These are phyloP conservation scores for Orbilia brochopaga DNA, from an alignment of 2,329 filamentous ascomycete genomes.

Conservation along the genomic window DNA sequence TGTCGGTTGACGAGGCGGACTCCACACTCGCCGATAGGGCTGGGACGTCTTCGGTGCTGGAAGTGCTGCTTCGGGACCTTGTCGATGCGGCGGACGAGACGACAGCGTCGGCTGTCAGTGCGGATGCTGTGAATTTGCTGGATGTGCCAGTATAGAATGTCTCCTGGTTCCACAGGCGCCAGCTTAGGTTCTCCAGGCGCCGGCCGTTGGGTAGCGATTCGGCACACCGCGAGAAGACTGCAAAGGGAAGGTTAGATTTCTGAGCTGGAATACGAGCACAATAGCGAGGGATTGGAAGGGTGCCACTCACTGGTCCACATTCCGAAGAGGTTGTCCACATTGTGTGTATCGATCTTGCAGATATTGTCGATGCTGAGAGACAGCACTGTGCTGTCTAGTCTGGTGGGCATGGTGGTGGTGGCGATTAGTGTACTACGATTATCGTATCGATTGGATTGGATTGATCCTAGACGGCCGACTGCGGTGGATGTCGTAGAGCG, in stretches of 20 bases:
- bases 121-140: constrained; percentile 42
- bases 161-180: constrained; percentile 93
- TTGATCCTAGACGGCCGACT: constrained; percentile 12
- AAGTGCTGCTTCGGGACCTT: constrained; percentile 56
- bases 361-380: constrained; percentile 91
- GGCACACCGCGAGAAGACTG: constrained; percentile 92
- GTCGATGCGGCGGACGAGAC: constrained; percentile 33
- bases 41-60: constrained; percentile 67
- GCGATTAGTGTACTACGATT: constrained; percentile 31
- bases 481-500: constrained; percentile 11
- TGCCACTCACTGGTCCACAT: constrained; percentile 90
- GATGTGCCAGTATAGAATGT: constrained; percentile 69
- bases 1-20: constrained; percentile 70
- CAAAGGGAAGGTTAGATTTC: constrained; percentile 8
- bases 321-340: constrained; percentile 89
- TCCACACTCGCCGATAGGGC: constrained; percentile 79
- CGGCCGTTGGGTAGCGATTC: constrained; percentile 92
- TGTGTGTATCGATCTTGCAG: constrained; percentile 91
- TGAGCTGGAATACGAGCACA: constrained; percentile 25
- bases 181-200: constrained; percentile 91
- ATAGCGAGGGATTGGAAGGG: constrained; percentile 8
- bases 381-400: constrained; percentile 82
- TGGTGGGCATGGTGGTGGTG: constrained; percentile 73
- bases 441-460: constrained; percentile 4
- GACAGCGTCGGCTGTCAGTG: constrained; percentile 12